phyloP scores from a whole-genome alignment of 768 basidiomycete species.

The Boletus vermiculosoides region DNA sequence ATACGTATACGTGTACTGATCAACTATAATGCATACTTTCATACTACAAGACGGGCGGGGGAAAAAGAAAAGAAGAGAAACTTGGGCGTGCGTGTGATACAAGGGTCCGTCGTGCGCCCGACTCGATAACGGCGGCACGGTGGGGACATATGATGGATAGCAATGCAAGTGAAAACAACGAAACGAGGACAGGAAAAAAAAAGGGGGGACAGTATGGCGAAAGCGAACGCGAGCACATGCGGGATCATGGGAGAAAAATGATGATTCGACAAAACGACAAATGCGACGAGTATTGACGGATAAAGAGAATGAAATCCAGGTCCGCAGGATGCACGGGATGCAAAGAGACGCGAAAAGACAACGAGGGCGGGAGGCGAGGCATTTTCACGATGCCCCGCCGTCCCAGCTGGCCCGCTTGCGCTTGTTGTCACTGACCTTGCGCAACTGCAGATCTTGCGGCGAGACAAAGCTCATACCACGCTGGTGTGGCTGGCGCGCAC shows the following conservation, averaged over 20 bases:
- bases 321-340: conserved; percentile 11
- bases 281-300: conserved; percentile 11
- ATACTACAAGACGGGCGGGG: conserved; percentile 17
- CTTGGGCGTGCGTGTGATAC: conserved; percentile 16
- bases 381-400: conserved; percentile 36
- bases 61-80: background rate
- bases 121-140: conserved; percentile 8
- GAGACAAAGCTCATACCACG: conserved; percentile 53
- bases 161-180: conserved; percentile 21
- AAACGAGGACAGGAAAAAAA: conserved; percentile 5
- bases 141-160: conserved; percentile 19
- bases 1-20: conserved; percentile 21
- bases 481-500: conserved; percentile 35
- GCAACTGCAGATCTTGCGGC: conserved; percentile 50
- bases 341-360: background rate
- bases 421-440: conserved; percentile 50
- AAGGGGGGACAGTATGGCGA: conserved; percentile 3
- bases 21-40: conserved; percentile 30
- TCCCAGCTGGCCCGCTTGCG: conserved; percentile 60
- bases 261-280: conserved; percentile 9
- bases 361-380: background rate
- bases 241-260: background rate
- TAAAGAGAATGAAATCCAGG: conserved; percentile 8
- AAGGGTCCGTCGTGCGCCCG: conserved; percentile 8
- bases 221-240: conserved; percentile 6